phyloP scores from a whole-genome alignment of 2,329 filamentous ascomycete species.

The Clarireedia sp. region DNA sequence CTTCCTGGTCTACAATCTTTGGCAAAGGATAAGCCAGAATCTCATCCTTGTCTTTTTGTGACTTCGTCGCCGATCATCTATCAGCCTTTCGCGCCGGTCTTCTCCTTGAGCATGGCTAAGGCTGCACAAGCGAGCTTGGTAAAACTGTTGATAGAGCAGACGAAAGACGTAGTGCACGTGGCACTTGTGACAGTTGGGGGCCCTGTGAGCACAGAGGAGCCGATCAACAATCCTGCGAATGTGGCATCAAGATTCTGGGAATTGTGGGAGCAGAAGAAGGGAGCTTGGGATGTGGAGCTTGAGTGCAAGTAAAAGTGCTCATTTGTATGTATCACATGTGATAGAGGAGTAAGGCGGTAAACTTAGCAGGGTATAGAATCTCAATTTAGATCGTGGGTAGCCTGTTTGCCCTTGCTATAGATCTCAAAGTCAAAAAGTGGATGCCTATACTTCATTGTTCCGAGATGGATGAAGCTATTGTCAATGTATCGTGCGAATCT shows the following conservation, averaged over 20 bases:
- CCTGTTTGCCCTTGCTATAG: too few species aligned
- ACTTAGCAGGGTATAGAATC: too few species aligned
- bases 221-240: slow-evolving; percentile 35
- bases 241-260: slow-evolving; percentile 39
- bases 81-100: slow-evolving; percentile 39
- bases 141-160: slow-evolving; percentile 34
- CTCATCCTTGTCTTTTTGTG: slow-evolving; percentile 5
- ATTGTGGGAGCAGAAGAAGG: slow-evolving; percentile 35
- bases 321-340: too few species aligned
- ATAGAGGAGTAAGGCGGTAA: too few species aligned
- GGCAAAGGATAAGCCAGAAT: not conserved
- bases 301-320: not conserved
- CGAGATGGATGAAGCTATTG: too few species aligned
- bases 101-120: slow-evolving; percentile 43
- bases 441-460: too few species aligned
- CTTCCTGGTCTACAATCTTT: not conserved
- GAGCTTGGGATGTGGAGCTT: slow-evolving; percentile 33
- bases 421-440: too few species aligned
- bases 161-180: slow-evolving; percentile 35
- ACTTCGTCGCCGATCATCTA: not conserved
- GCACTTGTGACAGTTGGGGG: slow-evolving; percentile 41
- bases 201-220: slow-evolving; percentile 33
- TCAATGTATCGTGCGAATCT: too few species aligned
- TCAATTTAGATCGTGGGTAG: too few species aligned
- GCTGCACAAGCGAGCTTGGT: slow-evolving; percentile 44